Conservation (phyloP, 2,329 filamentous ascomycete species). For the Fusarium scirpi region DNA sequence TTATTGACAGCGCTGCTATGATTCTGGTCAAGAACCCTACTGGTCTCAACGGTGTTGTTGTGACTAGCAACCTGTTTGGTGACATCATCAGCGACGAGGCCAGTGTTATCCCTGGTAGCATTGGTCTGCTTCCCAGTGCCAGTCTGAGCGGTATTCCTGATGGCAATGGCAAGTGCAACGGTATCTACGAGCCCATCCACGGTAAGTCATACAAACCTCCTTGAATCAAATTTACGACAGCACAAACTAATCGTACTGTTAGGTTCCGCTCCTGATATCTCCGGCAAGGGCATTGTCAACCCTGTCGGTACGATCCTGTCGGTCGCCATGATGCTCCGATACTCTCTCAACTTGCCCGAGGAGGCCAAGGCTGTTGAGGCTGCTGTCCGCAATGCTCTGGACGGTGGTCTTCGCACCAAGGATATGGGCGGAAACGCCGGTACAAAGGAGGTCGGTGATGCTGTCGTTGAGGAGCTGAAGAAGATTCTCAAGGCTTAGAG, state of each 20-base stretch:
- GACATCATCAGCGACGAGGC: slow-evolving; percentile 98
- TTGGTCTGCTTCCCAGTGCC: slow-evolving; percentile 89
- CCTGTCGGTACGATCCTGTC: slow-evolving; percentile 93
- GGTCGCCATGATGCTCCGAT: slow-evolving; percentile 94
- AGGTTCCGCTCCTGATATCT: slow-evolving; percentile 71
- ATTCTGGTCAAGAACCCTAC: slow-evolving; percentile 95
- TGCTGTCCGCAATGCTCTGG: slow-evolving; percentile 83
- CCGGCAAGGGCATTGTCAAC: slow-evolving; percentile 88
- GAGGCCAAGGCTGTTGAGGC: slow-evolving; percentile 85
- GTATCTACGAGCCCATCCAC: slow-evolving; percentile 98
- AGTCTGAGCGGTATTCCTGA: slow-evolving; percentile 89
- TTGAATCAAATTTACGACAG: background rate
- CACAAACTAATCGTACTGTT: background rate
- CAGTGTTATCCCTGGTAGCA: slow-evolving; percentile 89
- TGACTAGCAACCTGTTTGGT: slow-evolving; percentile 94
- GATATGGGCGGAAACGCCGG: slow-evolving; percentile 84
- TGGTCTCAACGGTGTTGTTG: slow-evolving; percentile 87
- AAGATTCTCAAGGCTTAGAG: slow-evolving; percentile 68
- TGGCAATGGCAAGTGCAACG: slow-evolving; percentile 85
- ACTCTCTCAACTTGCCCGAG: slow-evolving; percentile 83
- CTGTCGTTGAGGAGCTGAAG: slow-evolving; percentile 77
- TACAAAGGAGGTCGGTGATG: slow-evolving; percentile 82
- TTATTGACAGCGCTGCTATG: slow-evolving; percentile 98
- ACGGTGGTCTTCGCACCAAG: slow-evolving; percentile 80
- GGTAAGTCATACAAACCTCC: slow-evolving; percentile 62